Base-by-base conservation (phyloP, 192 early-diverging fungal genomes). In the Thamnidium elegans region DNA sequence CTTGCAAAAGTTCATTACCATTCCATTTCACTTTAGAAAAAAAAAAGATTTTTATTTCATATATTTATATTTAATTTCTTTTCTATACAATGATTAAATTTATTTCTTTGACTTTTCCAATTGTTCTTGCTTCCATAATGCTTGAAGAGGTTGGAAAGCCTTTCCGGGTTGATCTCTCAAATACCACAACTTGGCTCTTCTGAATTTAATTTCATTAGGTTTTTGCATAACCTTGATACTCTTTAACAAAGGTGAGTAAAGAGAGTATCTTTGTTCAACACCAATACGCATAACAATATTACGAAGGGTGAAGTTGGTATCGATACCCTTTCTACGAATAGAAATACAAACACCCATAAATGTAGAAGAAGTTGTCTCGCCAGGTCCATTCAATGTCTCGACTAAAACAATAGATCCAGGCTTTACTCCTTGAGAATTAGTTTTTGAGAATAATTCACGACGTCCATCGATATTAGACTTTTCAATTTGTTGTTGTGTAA, bases 211-310 rank as follows among this genome's bases (percentile, higher is more conserved):
- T n/a, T 81, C 79, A 47, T 75, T 78, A 45, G 72, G 44, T 19
- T 52, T 69, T 56, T 78, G 73, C 68, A 90, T 63, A 36, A 90
- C 77, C 66, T 89, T 81, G 68, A 92, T 87, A 19, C 71, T 72
- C 72, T 90, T 89, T 51, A 92, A 77, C 72, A 92, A 63, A 15
- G 91, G 91, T 50, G 91, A 92, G 65, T 88, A 91, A 17, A 86
- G 80, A 67, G 81, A 80, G 59, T 83, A 91, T 63, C 84, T 76
- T 75, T 88, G 82, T 69, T 92, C 91, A 6, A 92, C 88, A 56
- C 91, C 91, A 14, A 88, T 75, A 65, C 86, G 89, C 50, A 87
- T 69, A 42, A 92, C 86, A 15, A 90, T 80, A 55, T 92, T 92
- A 26, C 91, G 84, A 67, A 92, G 76, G 7, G 86, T 90, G 65